phyloP scores from a whole-genome alignment of 208 protist species.

The Leishmania gerbilli region DNA sequence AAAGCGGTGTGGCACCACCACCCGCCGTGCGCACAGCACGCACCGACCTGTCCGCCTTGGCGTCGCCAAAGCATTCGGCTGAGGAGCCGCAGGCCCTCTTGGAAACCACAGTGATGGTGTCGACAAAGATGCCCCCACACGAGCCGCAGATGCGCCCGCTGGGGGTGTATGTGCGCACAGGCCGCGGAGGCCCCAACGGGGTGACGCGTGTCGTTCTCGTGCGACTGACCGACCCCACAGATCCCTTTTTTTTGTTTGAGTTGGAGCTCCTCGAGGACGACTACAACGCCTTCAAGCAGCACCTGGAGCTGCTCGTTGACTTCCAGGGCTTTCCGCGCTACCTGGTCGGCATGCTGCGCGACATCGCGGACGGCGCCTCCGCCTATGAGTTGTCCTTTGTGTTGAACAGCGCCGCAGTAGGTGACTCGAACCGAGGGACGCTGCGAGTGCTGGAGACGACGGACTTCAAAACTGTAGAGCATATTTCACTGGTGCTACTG shows the following conservation, averaged over 20 bases:
- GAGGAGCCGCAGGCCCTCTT: conserved; percentile 13
- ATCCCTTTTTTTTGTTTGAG: conserved; percentile 88
- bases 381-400: conserved; percentile 59
- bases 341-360: conserved; percentile 68
- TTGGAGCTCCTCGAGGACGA: conserved; percentile 84
- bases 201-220: conserved; percentile 53
- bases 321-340: conserved; percentile 82
- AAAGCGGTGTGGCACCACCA: background rate
- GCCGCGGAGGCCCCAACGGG: conserved; percentile 40
- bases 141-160: conserved; percentile 23
- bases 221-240: conserved; percentile 73
- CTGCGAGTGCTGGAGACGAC: conserved; percentile 79
- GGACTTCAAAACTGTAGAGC: conserved; percentile 80
- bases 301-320: conserved; percentile 81
- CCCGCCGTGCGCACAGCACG: background rate
- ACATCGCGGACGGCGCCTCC: conserved; percentile 41
- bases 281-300: conserved; percentile 80
- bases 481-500: conserved; percentile 74
- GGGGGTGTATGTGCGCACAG: conserved; percentile 33
- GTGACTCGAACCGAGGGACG: conserved; percentile 35
- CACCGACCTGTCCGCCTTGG: background rate
- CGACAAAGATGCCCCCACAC: conserved; percentile 10
- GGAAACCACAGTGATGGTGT: conserved; percentile 20
- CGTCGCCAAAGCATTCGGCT: background rate
- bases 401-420: conserved; percentile 18